Base-by-base conservation (phyloP, 805 yeast species). In the Candida quercuum region DNA sequence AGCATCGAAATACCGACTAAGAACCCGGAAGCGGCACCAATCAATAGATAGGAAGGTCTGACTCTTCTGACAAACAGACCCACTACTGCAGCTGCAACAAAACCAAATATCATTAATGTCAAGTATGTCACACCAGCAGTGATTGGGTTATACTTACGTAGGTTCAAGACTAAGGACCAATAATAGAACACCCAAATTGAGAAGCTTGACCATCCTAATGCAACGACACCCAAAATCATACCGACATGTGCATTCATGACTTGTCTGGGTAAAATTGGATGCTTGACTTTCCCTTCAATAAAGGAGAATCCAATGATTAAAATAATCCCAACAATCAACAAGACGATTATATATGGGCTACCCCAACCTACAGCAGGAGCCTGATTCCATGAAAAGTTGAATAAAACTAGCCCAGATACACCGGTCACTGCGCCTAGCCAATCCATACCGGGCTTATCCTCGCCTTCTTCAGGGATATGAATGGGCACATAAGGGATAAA, bases 191-290 rank as follows among this genome's bases (percentile, higher is more conserved):
- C 64, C 78, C 84, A 81, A 20, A 81, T 66, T 3, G 91, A 88
- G 60, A 83, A 84, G 15, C 84, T 71, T 2, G 86, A 81, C 93
- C 93, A 84, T 0, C 91, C 91, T 6, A 76, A 59, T 3, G 74
- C 66, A 25, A 81, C 61, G 29, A 75, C 66, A 1, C 59, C 47
- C 30, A 84, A 59, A 2, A 79, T 73, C 40, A 78, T 52, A 0
- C 70, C 64, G 18, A 71, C 66, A 32, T 72, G 67, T 6, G 57
- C 38, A 35, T 64, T 66, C 54, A 79, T 64, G 1, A 71, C 67
- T 2, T 66, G 62, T 9, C 52, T 24, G 2, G 87, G 88, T 6
- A 81, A 48, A 13, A 81, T 54, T 10, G 87, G 87, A 46, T 67
- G 45, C 28, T 52, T 21, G 25, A 47, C 65, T 57, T 57, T 56